Conservation (phyloP, 2,329 filamentous ascomycete species). For the Ceratocystis papillata region DNA sequence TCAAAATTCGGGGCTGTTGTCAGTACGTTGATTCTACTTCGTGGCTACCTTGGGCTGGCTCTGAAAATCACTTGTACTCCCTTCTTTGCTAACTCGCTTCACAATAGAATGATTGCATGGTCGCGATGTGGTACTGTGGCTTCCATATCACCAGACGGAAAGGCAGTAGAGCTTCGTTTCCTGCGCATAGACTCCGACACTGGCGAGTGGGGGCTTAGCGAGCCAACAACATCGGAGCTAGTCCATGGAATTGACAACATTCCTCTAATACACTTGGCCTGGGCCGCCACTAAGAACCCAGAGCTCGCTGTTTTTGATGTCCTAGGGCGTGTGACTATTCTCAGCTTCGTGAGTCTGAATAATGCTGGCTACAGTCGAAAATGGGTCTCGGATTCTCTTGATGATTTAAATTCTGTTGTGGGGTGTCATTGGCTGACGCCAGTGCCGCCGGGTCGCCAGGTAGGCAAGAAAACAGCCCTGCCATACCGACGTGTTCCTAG, state of each 20-base stretch:
- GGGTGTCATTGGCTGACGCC: conserved; percentile 78
- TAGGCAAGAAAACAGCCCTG: conserved; percentile 21
- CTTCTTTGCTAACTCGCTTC: conserved; percentile 25
- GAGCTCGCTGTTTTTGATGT: conserved; percentile 79
- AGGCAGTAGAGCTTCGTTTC: conserved; percentile 59
- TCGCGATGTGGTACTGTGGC: conserved; percentile 80
- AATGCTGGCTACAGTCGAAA: conserved; percentile 51
- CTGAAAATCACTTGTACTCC: background rate
- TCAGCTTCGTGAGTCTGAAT: conserved; percentile 65
- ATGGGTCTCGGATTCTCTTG: conserved; percentile 56
- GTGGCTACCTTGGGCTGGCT: background rate
- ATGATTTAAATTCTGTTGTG: conserved; percentile 67
- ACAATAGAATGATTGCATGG: conserved; percentile 65
- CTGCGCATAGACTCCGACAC: conserved; percentile 57
- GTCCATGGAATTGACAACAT: conserved; percentile 53
- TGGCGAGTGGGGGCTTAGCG: conserved; percentile 65
- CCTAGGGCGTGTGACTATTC: conserved; percentile 63
- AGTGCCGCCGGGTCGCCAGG: conserved; percentile 38
- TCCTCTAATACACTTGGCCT: conserved; percentile 68
- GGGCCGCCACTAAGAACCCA: conserved; percentile 59
- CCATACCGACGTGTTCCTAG: no score
- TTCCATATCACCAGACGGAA: conserved; percentile 62
- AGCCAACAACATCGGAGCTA: conserved; percentile 53
- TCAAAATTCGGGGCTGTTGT: conserved; percentile 65
- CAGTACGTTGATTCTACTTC: conserved; percentile 47